A percentile compares a stretch with the other conserved stretches of the same genome.
Evolutionary conservation across 129 eudicot genomes (phyloP).

Genomic region (Saposhnikovia divaricata): DNA sequence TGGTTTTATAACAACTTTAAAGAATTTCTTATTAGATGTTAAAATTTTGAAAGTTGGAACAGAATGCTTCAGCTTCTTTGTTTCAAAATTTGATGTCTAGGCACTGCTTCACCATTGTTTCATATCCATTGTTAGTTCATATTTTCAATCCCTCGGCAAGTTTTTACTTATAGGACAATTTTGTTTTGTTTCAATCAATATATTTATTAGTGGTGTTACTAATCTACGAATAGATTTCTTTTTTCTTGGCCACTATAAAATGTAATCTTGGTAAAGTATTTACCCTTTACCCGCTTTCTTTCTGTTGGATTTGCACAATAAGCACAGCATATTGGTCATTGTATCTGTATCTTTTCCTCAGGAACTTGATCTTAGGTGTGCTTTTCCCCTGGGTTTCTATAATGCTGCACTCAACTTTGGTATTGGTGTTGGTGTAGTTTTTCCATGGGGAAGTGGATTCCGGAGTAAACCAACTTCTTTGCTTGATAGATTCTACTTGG

Average conservation of each 20-base stretch:
- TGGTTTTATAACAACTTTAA: background rate
- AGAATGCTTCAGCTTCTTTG: background rate
- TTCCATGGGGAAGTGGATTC: constrained; percentile 78
- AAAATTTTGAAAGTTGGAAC: background rate
- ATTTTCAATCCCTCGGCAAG: background rate
- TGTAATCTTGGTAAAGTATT: background rate
- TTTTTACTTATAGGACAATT: background rate
- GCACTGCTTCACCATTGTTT: background rate
- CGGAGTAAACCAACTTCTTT: constrained; percentile 43
- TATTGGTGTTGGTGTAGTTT: constrained; percentile 51
- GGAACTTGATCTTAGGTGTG: constrained; percentile 82
- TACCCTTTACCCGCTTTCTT: background rate
- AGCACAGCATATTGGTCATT: background rate
- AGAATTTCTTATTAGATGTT: background rate
- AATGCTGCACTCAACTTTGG: constrained; percentile 78
- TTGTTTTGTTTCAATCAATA: background rate
- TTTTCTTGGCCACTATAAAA: background rate
- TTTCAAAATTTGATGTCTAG: background rate
- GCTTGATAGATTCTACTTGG: constrained; percentile 75
- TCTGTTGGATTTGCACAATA: background rate
- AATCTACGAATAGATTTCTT: background rate
- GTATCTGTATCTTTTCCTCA: constrained; percentile 22
- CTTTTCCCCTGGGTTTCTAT: constrained; percentile 77
- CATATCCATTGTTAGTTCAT: background rate
- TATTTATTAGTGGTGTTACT: background rate